Evolutionary conservation across 169 alveolate species (phyloP).

Genomic region (Cryptosporidium viatorum): DNA sequence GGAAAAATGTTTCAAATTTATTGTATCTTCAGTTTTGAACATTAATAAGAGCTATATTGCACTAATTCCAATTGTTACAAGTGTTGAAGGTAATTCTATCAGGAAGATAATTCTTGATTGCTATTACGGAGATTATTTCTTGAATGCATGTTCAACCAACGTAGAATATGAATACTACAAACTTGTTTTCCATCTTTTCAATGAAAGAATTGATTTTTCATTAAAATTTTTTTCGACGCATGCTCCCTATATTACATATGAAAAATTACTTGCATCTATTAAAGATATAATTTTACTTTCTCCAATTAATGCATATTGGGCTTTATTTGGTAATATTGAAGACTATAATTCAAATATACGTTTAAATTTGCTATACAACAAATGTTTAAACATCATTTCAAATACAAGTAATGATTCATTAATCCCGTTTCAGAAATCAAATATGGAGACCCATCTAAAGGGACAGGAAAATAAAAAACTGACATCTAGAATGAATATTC

Average conservation of each 20-base stretch:
- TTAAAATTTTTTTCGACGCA: conserved; percentile 32
- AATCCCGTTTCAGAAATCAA: conserved; percentile 11
- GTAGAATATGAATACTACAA: conserved; percentile 11
- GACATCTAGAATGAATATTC: conserved; percentile 22
- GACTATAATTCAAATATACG: background rate
- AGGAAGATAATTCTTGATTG: conserved; percentile 18
- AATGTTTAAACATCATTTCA: conserved; percentile 28
- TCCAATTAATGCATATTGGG: conserved; percentile 35
- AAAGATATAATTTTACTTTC: conserved; percentile 31
- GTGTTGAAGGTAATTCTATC: background rate
- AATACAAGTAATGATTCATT: conserved; percentile 57
- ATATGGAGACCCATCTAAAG: background rate
- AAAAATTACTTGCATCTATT: conserved; percentile 53
- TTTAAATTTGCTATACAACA: background rate
- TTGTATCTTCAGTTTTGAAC: background rate
- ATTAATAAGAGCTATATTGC: conserved; percentile 11
- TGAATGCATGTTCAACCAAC: background rate
- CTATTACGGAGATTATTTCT: background rate
- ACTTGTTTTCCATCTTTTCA: background rate
- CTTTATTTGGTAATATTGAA: conserved; percentile 12
- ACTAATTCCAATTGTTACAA: conserved; percentile 36
- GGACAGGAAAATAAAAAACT: background rate
- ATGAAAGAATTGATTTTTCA: conserved; percentile 40
- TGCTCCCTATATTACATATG: conserved; percentile 66
- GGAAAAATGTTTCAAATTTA: conserved; percentile 1